phyloP scores from a whole-genome alignment of 2,329 filamentous ascomycete genomes.

The Colletotrichum aenigma region DNA sequence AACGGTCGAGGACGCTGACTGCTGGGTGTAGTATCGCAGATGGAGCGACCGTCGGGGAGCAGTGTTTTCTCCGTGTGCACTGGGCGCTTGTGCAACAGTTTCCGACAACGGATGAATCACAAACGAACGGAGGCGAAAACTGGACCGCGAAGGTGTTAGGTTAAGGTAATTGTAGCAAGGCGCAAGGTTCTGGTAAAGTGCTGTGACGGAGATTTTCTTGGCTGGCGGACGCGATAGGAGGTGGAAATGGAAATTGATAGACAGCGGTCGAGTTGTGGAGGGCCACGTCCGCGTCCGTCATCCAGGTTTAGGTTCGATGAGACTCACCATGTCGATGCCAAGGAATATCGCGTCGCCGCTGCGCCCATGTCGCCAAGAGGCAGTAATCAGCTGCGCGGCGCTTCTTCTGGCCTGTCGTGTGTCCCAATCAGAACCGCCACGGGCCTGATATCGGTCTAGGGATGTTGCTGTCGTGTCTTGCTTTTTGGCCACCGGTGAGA shows the following conservation, averaged over 20 bases:
- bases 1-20: neutral
- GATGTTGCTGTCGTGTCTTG: neutral
- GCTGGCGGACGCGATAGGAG: neutral
- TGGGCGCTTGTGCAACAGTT: neutral
- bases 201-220: neutral
- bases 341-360: neutral
- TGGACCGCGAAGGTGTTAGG: neutral
- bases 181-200: neutral
- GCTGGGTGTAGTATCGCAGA: neutral
- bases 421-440: neutral
- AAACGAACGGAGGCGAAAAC: neutral
- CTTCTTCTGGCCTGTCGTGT: neutral
- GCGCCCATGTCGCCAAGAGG: constrained; percentile 11
- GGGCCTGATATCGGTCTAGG: neutral
- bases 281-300: constrained; percentile 11
- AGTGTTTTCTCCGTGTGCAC: neutral
- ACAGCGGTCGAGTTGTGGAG: neutral
- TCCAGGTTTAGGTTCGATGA: neutral
- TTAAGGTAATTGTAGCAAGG: neutral
- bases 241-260: neutral
- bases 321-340: neutral
- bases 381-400: neutral
- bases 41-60: neutral
- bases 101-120: constrained; percentile 12
- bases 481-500: neutral